phyloP scores from a whole-genome alignment of 2,329 filamentous ascomycete genomes.

The Xylaria sp. region DNA sequence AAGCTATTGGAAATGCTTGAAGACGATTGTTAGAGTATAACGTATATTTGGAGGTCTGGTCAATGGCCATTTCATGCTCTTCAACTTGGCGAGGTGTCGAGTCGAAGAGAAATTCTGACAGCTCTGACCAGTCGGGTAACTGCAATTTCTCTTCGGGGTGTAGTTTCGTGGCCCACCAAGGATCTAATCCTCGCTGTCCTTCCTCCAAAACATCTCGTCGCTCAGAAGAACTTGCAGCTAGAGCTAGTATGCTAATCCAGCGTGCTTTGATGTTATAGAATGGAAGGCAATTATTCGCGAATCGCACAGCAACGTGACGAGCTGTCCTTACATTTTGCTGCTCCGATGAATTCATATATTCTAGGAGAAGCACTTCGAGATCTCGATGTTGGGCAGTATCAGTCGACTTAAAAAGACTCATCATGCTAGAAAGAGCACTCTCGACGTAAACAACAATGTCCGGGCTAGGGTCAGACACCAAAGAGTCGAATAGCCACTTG shows the following conservation, averaged over 20 bases:
- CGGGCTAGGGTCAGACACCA: constrained; percentile 80
- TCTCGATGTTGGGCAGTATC: constrained; percentile 47
- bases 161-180: constrained; percentile 58
- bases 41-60: constrained; percentile 52
- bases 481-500: constrained; percentile 84
- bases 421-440: constrained; percentile 82
- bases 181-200: constrained; percentile 85
- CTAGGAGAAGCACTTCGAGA: constrained; percentile 68
- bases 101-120: constrained; percentile 62
- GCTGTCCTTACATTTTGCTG: constrained; percentile 73
- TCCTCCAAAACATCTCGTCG: constrained; percentile 89
- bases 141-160: constrained; percentile 49
- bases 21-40: constrained; percentile 58
- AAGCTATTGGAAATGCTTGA: constrained; percentile 72
- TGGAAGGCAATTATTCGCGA: constrained; percentile 86
- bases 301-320: constrained; percentile 84
- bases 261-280: constrained; percentile 82
- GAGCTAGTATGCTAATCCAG: constrained; percentile 88
- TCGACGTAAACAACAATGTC: constrained; percentile 89
- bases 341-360: constrained; percentile 70
- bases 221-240: constrained; percentile 73
- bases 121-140: constrained; percentile 63
- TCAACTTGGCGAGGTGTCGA: constrained; percentile 37
- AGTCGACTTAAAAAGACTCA: constrained; percentile 55
- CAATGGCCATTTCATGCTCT: constrained; percentile 51